A percentile compares a stretch with the other conserved stretches of the same genome.
phyloP scores from a whole-genome alignment of 1,284 basidiomycete species.

The Melanopsichium pennsylvanicum region DNA sequence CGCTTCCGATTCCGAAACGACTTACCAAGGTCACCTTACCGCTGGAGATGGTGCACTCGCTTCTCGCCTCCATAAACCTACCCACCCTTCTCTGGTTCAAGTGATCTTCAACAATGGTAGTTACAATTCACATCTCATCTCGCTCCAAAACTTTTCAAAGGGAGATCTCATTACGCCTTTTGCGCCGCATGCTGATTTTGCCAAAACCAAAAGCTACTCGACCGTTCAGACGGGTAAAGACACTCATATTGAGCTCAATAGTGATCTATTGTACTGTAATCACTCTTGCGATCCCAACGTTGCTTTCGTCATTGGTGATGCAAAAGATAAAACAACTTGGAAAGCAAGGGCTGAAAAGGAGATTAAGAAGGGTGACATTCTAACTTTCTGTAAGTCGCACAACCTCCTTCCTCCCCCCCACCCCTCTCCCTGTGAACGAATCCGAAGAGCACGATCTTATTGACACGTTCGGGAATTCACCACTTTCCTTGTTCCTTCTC shows the following conservation, averaged over 20 bases:
- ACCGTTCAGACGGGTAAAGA: slow-evolving; percentile 55
- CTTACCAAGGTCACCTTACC: slow-evolving; percentile 55
- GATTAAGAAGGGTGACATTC: slow-evolving; percentile 51
- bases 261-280: slow-evolving; percentile 62
- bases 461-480: no score
- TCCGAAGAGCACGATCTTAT: no score
- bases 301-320: slow-evolving; percentile 37
- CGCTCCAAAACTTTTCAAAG: slow-evolving; percentile 29
- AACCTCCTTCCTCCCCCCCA: background rate
- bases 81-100: slow-evolving; percentile 50
- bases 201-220: slow-evolving; percentile 41
- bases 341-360: slow-evolving; percentile 44
- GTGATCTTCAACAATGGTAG: slow-evolving; percentile 59
- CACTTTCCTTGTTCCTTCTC: no score
- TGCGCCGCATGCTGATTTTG: slow-evolving; percentile 35
- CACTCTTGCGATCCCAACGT: slow-evolving; percentile 61
- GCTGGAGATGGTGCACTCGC: slow-evolving; percentile 47
- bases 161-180: slow-evolving; percentile 50
- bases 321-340: slow-evolving; percentile 36
- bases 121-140: slow-evolving; percentile 58
- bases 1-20: no score
- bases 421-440: background rate
- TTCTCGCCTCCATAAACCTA: slow-evolving; percentile 43
- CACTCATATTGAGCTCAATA: slow-evolving; percentile 59
- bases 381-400: slow-evolving; percentile 59